phyloP scores from a whole-genome alignment of 305 asterid species.

The Solanum hybrid region DNA sequence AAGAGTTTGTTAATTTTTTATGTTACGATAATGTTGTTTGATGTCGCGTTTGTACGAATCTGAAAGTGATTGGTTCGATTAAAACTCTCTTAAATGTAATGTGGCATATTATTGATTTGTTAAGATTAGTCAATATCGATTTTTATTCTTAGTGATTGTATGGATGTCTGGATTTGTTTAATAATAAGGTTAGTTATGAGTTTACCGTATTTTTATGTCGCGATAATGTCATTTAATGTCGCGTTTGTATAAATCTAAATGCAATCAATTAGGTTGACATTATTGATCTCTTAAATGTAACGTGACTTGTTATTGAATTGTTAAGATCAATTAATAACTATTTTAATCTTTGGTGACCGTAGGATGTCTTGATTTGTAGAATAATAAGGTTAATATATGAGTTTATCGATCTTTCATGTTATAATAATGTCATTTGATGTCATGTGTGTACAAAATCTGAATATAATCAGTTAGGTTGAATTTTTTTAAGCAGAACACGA shows the following conservation, averaged over 20 bases:
- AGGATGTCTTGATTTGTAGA: background rate
- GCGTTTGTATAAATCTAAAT: background rate
- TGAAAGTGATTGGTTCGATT: background rate
- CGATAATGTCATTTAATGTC: background rate
- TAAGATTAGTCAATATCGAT: accelerated
- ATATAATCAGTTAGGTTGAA: background rate
- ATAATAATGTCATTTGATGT: background rate
- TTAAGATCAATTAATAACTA: background rate
- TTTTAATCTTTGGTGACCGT: background rate
- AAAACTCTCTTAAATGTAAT: background rate
- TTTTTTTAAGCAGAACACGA: background rate
- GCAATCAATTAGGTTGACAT: background rate
- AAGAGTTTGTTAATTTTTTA: background rate
- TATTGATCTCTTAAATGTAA: background rate
- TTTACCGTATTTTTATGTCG: accelerated
- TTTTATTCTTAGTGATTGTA: background rate
- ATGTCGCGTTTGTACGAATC: background rate
- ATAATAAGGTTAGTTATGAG: background rate
- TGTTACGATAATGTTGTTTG: background rate
- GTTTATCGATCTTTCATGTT: background rate
- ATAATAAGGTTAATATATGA: background rate
- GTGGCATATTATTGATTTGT: background rate
- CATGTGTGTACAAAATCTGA: background rate
- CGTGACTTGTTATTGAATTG: background rate
- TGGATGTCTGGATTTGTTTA: background rate